Base-by-base conservation (phyloP, 1,139 yeast genomes). In the Yamadazyma buinensis region DNA sequence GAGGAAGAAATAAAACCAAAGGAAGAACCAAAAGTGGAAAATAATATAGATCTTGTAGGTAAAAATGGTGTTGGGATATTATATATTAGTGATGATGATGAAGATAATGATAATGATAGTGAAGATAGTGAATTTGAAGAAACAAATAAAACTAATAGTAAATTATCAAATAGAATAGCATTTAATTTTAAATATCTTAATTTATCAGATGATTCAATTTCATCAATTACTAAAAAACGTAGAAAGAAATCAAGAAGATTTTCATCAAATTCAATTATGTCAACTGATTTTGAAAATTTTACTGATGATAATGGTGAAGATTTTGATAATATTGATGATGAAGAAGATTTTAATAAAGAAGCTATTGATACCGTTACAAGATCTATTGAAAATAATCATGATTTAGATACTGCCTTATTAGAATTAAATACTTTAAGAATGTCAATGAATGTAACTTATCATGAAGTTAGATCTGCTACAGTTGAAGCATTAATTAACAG, bases 361-460 rank as follows among this genome's bases (percentile, higher is more conserved):
- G 98, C 97, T 13, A 69, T 83, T 39, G 96, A 95, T n/a, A 88
- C 97, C 0, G 85, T 92, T 26, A 85, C 82, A 47, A 75, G 98
- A 52, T 94, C 98, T 0, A 75, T 92, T 57, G 92, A 84, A 47
- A 84, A 90, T 52, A 84, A 87, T 54, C 98, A 92, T 59, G 95
- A 85, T 51, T 72, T 87, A 41, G 97, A 92, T 53, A 90, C 95
- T 10, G 97, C 98, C 1, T 66, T 87, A 47, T 67, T 94, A 44
- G 98, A 92, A 60, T 74, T 92, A 51, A 90, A 90, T 55, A 92
- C 98, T 0, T 71, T 94, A 52, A 77, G 97, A 61, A 92, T 94
- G 98, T 85, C 96, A 46, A 84, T 90, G 92, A 88, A 92, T 55
- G 97, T 88, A 11, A 75, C 94, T 0, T 92, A 92, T 57, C 95